phyloP scores from a whole-genome alignment of 2,329 filamentous ascomycete genomes.

The Orbilia oligospora region DNA sequence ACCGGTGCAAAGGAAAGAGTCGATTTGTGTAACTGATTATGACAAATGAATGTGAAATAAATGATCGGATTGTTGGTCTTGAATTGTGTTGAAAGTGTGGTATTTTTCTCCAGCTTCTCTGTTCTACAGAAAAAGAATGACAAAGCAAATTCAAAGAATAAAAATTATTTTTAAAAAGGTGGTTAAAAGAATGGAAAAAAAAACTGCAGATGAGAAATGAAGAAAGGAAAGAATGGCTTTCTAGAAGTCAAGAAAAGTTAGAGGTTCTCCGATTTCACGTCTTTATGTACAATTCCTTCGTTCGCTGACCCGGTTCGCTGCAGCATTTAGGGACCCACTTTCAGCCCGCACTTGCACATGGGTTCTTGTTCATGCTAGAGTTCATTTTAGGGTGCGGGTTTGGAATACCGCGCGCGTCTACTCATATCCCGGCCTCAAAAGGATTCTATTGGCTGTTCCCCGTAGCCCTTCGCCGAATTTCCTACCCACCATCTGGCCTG shows the following conservation, averaged over 20 bases:
- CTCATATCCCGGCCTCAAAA: not conserved
- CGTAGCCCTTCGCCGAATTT: conserved; percentile 29
- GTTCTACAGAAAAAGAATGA: conserved; percentile 49
- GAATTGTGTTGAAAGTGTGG: conserved; percentile 57
- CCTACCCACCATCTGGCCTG: conserved; percentile 13
- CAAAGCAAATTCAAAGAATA: conserved; percentile 1
- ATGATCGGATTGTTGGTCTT: conserved; percentile 2
- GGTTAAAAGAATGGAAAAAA: conserved; percentile 3
- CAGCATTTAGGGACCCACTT: conserved; percentile 6
- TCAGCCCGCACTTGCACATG: not conserved
- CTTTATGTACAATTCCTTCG: conserved; percentile 40
- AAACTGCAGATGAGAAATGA: conserved; percentile 8
- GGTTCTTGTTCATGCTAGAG: conserved; percentile 1
- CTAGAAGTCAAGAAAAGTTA: conserved; percentile 30
- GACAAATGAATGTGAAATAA: conserved; percentile 22
- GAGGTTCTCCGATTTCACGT: conserved; percentile 15
- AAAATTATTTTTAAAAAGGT: not conserved
- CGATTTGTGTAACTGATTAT: conserved; percentile 26
- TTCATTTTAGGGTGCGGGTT: conserved; percentile 38
- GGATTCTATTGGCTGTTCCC: conserved; percentile 45
- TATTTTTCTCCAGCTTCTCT: conserved; percentile 51
- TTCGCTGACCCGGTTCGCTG: conserved; percentile 16
- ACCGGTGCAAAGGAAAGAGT: conserved; percentile 9
- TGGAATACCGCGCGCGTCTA: conserved; percentile 53
- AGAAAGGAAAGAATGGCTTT: conserved; percentile 49